Evolutionary conservation across 306 rosid species (phyloP), one percentile per base, ranked within the genome.

Genomic region (barrel medic (Medicago truncatula)): DNA sequence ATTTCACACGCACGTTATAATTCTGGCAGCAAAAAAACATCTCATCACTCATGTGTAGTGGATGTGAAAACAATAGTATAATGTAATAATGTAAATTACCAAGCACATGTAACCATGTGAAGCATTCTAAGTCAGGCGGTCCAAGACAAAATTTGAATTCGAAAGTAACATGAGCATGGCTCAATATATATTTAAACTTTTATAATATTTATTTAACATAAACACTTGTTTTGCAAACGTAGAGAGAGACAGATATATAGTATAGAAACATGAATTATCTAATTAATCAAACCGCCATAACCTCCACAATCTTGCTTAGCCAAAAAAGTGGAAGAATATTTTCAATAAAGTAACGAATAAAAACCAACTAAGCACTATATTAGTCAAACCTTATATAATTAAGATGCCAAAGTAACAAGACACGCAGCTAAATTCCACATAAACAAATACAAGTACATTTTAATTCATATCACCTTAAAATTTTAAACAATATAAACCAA

Each of bases 51-150:
- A 20, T 21, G 15, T 56, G 15, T 21, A 56, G 6, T n/a, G 13
- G 6, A 20, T 9, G 15, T 57, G 62, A 56, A 21, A 56, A n/a
- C 10, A 57, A 34, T 34, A 34, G 54, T 49, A 49, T 15, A 59
- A 59, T 76, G 18, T 21, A 41, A 40, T 21, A 41, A 40, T 18
- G 31, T 63, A 75, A 81, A 31, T 61, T 61, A 31, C 57, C 36
- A 12, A 72, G 82, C 88, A 85, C 82, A 79, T 86, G 89, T 76
- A 70, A 62, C 74, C 89, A 86, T 77, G 89, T 86, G 83, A 83
- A 15, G 14, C n/a, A 60, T 80, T 64, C 49, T 3, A 63, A 34
- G 40, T 73, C 11, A 76, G 58, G 47, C 73, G 8, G 46, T 72
- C 17, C 76, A 73, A 50, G 78, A 85, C 86, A 78, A 67, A 75